Conservation (phyloP, 2,329 filamentous ascomycete genomes). For the Fusarium hainanense region DNA sequence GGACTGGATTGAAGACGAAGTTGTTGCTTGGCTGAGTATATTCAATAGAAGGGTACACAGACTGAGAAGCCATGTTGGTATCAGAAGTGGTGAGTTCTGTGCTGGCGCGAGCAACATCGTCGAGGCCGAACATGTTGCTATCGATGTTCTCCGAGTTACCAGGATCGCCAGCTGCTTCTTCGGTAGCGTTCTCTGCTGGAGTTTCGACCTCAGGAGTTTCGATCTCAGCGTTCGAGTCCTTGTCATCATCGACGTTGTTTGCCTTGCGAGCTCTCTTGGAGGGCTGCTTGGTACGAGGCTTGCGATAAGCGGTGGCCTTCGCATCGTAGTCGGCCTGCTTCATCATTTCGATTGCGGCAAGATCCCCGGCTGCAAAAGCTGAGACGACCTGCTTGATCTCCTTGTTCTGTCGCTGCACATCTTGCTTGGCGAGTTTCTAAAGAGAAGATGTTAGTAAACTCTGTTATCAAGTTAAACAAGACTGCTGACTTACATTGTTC, state of each 20-base stretch:
- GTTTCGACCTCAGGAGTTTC: background rate
- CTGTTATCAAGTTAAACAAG: background rate
- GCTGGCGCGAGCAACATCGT: background rate
- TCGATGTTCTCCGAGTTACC: background rate
- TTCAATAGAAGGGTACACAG: background rate
- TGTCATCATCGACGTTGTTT: background rate
- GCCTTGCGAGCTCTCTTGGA: background rate
- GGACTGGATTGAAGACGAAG: background rate
- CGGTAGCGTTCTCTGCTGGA: background rate
- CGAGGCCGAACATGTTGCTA: background rate
- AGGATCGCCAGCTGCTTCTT: background rate
- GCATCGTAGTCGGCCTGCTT: background rate
- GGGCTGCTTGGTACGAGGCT: background rate
- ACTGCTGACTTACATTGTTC: conserved; percentile 11
- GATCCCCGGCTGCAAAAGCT: background rate
- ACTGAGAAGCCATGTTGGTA: background rate
- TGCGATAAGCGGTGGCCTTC: background rate
- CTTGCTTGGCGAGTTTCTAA: background rate
- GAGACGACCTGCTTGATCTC: background rate
- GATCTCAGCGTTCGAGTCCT: too few relatives aligned
- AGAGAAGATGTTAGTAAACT: background rate
- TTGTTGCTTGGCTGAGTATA: background rate
- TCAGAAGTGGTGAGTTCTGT: background rate
- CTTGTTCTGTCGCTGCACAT: background rate
- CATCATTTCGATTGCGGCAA: background rate